Base-by-base conservation (phyloP, 768 basidiomycete genomes). In the Mycena belliarum region DNA sequence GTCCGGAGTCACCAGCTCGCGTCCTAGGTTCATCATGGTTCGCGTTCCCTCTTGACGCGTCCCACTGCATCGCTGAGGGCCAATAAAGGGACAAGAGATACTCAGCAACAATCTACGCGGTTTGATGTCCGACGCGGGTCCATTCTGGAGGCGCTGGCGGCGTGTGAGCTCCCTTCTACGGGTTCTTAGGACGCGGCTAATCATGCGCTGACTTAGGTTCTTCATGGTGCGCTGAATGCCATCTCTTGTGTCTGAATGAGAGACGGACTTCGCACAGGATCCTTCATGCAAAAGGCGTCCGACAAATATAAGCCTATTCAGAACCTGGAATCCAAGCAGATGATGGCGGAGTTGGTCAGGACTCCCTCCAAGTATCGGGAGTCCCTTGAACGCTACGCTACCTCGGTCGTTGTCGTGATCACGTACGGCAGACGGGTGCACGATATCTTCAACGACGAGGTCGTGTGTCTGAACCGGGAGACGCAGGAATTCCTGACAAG, bases 241-340 rank as follows among this genome's bases (percentile, higher is more conserved):
- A 35, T 14, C 16, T 35, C 6, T 32, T 18, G 18, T 32, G 7
- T 12, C 37, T 40, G 15, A 38, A 10, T 16, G 2, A 6, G 24
- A 14, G 12, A 21, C 20, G 42, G 6, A 28, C 14, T 33, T 33
- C 28, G 4, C 2, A 6, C 16, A 61, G 60, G 41, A 25, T 52
- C 62, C 2, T 63, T 63, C 55, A 63, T 63, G 62, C 62, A 75
- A 28, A 75, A 72, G 49, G 70, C 79, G 10, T 48, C 58, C 3
- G 75, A 76, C 32, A 75, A 69, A 8, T 82, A 81, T 59, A 71
- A 71, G 33, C 75, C 76, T 1, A 74, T 82, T 21, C 80, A 82
- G 54, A 76, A 75, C n/a, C 65, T 80, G 4, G 81, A 82, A 63
- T 79, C 78, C 2, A 77, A 76, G 45, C 63, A 81, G 10, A 66